These are phyloP conservation scores for Yarrowia galli DNA, from an alignment of 1,139 yeast species.

Conservation along the genomic window DNA sequence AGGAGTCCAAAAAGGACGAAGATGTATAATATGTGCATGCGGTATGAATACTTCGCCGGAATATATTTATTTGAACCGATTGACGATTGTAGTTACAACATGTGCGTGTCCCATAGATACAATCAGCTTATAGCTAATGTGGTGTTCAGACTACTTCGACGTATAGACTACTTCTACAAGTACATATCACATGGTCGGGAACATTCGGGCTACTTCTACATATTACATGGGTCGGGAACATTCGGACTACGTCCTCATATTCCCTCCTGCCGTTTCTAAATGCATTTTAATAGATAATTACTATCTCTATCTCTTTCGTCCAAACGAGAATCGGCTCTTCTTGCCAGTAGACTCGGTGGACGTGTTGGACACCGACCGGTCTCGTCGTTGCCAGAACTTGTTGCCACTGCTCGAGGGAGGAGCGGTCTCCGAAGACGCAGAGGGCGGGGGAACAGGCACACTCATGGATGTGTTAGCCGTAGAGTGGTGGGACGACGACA, in stretches of 20 bases:
- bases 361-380: slow-evolving; percentile 31
- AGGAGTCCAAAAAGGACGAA: neutral
- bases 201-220: too few relatives aligned
- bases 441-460: slow-evolving; percentile 18
- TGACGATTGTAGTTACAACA: too few relatives aligned
- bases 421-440: neutral
- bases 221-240: too few relatives aligned
- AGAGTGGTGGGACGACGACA: slow-evolving; percentile 32
- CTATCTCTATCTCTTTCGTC: slow-evolving; percentile 25
- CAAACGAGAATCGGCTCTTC: slow-evolving; percentile 36
- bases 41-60: neutral
- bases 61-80: neutral
- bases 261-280: slow-evolving; percentile 10
- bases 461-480: slow-evolving; percentile 30
- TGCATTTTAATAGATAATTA: slow-evolving; percentile 24
- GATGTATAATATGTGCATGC: neutral
- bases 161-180: too few relatives aligned
- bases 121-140: too few relatives aligned
- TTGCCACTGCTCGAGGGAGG: slow-evolving; percentile 33
- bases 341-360: slow-evolving; percentile 34
- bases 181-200: too few relatives aligned
- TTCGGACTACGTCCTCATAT: too few relatives aligned
- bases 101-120: too few relatives aligned
- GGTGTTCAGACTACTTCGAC: too few relatives aligned
- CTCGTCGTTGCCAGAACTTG: slow-evolving; percentile 38